Conservation (phyloP, 1,139 yeast species). For the Meyerozyma sp. region DNA sequence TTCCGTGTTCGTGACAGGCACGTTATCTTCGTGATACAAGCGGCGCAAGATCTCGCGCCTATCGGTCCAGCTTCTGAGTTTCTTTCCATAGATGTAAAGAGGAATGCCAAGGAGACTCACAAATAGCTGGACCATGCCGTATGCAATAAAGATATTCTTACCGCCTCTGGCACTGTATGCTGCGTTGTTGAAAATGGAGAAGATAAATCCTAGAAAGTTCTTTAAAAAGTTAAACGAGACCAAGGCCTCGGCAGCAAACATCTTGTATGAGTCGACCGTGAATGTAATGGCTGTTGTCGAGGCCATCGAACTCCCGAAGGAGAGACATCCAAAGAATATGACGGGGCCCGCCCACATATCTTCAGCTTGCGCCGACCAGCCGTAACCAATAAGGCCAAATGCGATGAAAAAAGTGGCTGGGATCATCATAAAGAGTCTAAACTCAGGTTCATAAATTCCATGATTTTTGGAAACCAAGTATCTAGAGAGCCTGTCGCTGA, state of each 20-base stretch:
- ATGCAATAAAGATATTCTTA: conserved; percentile 44
- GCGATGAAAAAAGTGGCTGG: conserved; percentile 43
- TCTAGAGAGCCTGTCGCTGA: conserved; percentile 44
- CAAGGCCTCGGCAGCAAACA: conserved; percentile 56
- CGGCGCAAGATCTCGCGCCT: conserved; percentile 29
- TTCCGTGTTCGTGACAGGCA: conserved; percentile 7
- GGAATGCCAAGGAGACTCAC: conserved; percentile 49
- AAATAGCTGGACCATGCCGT: conserved; percentile 48
- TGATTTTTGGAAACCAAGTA: conserved; percentile 32
- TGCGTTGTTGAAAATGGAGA: conserved; percentile 51
- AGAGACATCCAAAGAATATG: conserved; percentile 48
- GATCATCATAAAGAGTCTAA: conserved; percentile 48
- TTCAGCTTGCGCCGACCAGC: conserved; percentile 47
- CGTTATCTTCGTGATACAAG: conserved; percentile 25
- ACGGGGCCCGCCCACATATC: conserved; percentile 60
- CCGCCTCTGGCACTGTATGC: conserved; percentile 41
- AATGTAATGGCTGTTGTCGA: conserved; percentile 60
- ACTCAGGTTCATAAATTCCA: conserved; percentile 62
- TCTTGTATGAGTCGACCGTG: conserved; percentile 53
- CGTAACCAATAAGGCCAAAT: conserved; percentile 58
- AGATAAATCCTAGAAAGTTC: conserved; percentile 51
- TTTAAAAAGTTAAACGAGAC: conserved; percentile 53
- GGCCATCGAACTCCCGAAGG: conserved; percentile 58
- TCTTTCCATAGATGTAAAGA: conserved; percentile 52
- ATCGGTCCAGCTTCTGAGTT: conserved; percentile 46